phyloP scores from a whole-genome alignment of 2,329 filamentous ascomycete species.

The Stemphylium vesicarium region DNA sequence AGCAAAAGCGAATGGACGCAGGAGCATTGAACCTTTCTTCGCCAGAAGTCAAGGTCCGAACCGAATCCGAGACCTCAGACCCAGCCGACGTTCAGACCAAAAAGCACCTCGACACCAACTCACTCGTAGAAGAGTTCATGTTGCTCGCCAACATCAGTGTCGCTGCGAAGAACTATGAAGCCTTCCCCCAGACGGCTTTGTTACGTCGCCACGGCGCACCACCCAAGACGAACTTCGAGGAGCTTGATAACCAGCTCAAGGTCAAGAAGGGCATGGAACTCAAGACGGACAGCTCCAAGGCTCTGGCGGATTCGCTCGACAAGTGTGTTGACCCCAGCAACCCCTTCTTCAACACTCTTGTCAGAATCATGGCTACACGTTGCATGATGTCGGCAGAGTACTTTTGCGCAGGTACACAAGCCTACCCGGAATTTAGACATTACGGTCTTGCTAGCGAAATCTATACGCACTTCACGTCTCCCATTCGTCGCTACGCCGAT shows the following conservation, averaged over 20 bases:
- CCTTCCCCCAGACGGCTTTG: constrained; percentile 94
- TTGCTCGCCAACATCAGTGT: constrained; percentile 96
- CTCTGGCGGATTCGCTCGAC: constrained; percentile 93
- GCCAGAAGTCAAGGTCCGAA: constrained; percentile 96
- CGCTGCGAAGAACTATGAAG: constrained; percentile 84
- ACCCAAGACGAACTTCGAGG: constrained; percentile 95
- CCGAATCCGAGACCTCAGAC: constrained; percentile 93
- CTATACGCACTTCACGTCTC: constrained; percentile 98
- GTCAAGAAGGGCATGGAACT: constrained; percentile 84
- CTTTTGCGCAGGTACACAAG: constrained; percentile 92
- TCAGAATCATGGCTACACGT: constrained; percentile 95
- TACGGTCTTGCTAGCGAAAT: constrained; percentile 96
- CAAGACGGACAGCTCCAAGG: constrained; percentile 83
- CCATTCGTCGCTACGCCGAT: constrained; percentile 97
- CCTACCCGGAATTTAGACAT: constrained; percentile 93
- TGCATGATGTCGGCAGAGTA: constrained; percentile 99
- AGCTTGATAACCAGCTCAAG: constrained; percentile 87
- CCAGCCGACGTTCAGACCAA: constrained; percentile 97
- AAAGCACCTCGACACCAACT: constrained; percentile 91
- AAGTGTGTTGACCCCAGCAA: constrained; percentile 77
- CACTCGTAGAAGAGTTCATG: constrained; percentile 99
- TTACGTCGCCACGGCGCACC: constrained; percentile 90
- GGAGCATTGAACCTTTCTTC: constrained; percentile 94
- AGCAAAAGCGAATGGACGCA: constrained; percentile 91
- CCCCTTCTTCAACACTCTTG: constrained; percentile 97